Evolutionary conservation across 176 grass and related monocot genomes (phyloP).

Genomic region (Aegilops speltoides): DNA sequence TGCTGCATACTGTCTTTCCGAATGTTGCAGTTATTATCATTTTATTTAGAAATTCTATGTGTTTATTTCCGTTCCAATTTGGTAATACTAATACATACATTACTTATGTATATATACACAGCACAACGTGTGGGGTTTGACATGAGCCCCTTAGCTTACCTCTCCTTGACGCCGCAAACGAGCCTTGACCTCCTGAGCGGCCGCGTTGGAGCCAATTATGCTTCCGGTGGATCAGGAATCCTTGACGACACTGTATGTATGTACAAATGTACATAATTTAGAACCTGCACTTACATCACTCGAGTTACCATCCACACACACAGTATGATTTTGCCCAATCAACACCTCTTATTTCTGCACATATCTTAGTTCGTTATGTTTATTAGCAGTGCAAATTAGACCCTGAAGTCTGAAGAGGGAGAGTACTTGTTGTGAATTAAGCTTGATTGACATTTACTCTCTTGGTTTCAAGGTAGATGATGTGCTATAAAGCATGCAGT

Average conservation of each 20-base stretch:
- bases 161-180: constrained; percentile 8
- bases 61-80: neutral
- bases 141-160: constrained; percentile 39
- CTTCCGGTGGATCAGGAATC: constrained; percentile 50
- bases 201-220: constrained; percentile 33
- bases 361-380: neutral
- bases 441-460: neutral
- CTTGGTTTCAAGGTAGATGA: neutral
- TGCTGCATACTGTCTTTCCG: neutral
- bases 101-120: neutral
- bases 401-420: neutral
- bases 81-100: neutral
- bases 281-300: neutral
- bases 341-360: neutral
- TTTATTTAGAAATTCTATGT: neutral
- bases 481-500: neutral
- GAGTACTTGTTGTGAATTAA: neutral
- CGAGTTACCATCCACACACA: neutral
- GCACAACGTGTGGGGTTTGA: constrained; percentile 38
- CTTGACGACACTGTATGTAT: constrained; percentile 31
- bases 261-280: neutral
- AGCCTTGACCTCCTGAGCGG: constrained; percentile 8
- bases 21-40: neutral
- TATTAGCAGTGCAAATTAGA: neutral
- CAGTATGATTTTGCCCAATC: neutral